These are phyloP conservation scores for Blepharisma stoltei DNA, from an alignment of 73 alveolate species.

Conservation along the genomic window DNA sequence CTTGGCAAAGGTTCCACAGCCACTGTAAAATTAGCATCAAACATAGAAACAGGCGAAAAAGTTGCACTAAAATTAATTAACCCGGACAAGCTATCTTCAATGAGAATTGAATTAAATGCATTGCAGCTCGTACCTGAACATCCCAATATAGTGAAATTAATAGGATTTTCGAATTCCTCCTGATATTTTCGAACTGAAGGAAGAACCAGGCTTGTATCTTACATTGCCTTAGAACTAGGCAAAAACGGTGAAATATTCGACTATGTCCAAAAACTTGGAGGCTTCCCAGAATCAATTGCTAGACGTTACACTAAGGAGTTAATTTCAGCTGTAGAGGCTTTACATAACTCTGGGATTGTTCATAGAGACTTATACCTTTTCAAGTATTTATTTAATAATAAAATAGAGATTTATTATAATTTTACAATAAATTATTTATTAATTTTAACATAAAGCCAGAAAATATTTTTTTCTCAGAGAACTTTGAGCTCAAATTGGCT, in stretches of 20 bases:
- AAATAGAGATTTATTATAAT: too few species aligned
- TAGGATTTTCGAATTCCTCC: neutral
- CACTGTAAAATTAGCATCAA: conserved; percentile 11
- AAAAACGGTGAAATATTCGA: conserved; percentile 31
- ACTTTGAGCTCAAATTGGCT: conserved; percentile 38
- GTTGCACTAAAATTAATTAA: conserved; percentile 1
- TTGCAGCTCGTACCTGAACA: neutral
- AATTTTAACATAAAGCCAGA: too few species aligned
- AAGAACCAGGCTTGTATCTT: neutral
- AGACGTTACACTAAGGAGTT: conserved; percentile 19
- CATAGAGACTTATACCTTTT: conserved; percentile 38
- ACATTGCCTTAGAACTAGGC: conserved; percentile 30
- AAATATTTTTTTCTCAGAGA: conserved; percentile 54
- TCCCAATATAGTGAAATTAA: conserved; percentile 25
- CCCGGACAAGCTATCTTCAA: neutral
- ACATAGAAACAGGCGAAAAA: conserved; percentile 1
- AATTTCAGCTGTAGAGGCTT: conserved; percentile 35
- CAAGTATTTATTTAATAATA: too few species aligned
- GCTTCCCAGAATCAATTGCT: conserved; percentile 18
- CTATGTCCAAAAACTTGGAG: conserved; percentile 19
- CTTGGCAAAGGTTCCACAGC: conserved; percentile 30
- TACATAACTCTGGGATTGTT: conserved; percentile 33
- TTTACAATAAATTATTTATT: conserved; percentile 38
- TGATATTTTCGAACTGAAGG: neutral
- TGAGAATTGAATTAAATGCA: neutral